Evolutionary conservation across 2,329 filamentous ascomycete species (phyloP), one percentile per base, ranked within the genome.

Genomic region (Hypoxylon sp.): DNA sequence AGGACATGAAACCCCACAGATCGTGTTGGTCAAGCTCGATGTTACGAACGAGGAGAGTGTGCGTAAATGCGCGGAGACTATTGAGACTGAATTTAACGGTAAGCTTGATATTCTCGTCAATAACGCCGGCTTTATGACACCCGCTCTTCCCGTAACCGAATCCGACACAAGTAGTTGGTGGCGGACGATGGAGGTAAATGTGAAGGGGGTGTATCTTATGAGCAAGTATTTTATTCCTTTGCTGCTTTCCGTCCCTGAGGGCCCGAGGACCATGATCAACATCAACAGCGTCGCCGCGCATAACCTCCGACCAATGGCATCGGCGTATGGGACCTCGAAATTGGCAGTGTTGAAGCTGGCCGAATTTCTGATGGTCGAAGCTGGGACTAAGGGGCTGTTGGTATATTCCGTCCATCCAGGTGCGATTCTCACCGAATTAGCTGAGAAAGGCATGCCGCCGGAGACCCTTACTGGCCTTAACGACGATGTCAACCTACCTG

Each of bases 101-200:
- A 59, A 53, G 11, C 58, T 68, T 9, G 61, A 69, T 28, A 40
- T 71, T 3, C 53, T 71, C 2, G 57, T 69, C 11, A 64, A 67
- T 38, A 70, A 66, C 26, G 62, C 65, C 12, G 60, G 58, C 5
- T 64, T 55, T 30, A 61, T 64, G 62, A 67, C 70, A 28, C 63
- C 69, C 4, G 44, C 58, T 2, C 40, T 57, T 30, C 30, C 54
- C 2, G 22, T 73, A 4, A 59, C 68, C 18, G 69, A 73, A 36
- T 64, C 68, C 4, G 64, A 73, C 16, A 53, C 65, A 3, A 48
- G 55, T 11, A 36, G 57, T 0, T 71, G 64, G 61, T 73, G 72
- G 70, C 52, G 56, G 9, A 72, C 70, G 14, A 62, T 67, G 61
- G 60, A 71, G 50, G 69, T 73, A 18, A 71, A 72, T 44, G 11